Base-by-base conservation (phyloP, 2,329 filamentous ascomycete genomes). In the Zasmidium citrigriseum region DNA sequence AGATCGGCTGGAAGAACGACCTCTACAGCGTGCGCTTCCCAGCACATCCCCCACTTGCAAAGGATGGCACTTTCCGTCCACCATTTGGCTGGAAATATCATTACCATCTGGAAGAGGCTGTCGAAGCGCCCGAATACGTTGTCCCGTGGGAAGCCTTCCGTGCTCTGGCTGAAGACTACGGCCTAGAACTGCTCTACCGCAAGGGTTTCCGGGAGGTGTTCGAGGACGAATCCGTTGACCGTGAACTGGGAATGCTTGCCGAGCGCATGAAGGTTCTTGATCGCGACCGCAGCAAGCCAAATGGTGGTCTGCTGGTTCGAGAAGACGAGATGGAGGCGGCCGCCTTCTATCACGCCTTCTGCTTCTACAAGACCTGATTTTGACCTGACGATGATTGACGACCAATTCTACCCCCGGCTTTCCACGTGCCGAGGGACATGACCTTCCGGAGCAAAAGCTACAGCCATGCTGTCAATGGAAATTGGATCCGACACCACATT, bases 101-200 rank as follows among this genome's bases (percentile, higher is more conserved):
- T 71, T 99, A 96, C 80, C 96, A 92, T 75, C 86, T 99, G 57
- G 88, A 95, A 69, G 95, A 99, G 77, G 95, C 95, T 0, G 95
- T 99, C 20, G 93, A 98, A 73, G 91, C 96, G 7, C 93, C 95
- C 2, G 95, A 99, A 78, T 99, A 96, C 72, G 93, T 99, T 1
- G 95, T 99, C 1, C 95, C 95, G 0, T 99, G 95, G 93, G 93
- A 96, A 73, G 93, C 92, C 1, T 98, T 99, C 79, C 90, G 95
- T 77, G 93, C 91, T 69, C 80, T 98, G 68, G 95, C 95, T 18
- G 93, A 97, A 72, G 93, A 98, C 72, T 99, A 93, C 81, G 97
- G 97, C 68, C 85, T 99, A 5, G 95, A 99, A 74, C 78, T 98
- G 68, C 89, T 96, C 76, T 99, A 97, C 71, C 90, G 96, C 70